Percentiles rank a stretch among this genome's conserved stretches.
Evolutionary conservation across 345 rosid species (phyloP).

Genomic region (Psidium guajava): DNA sequence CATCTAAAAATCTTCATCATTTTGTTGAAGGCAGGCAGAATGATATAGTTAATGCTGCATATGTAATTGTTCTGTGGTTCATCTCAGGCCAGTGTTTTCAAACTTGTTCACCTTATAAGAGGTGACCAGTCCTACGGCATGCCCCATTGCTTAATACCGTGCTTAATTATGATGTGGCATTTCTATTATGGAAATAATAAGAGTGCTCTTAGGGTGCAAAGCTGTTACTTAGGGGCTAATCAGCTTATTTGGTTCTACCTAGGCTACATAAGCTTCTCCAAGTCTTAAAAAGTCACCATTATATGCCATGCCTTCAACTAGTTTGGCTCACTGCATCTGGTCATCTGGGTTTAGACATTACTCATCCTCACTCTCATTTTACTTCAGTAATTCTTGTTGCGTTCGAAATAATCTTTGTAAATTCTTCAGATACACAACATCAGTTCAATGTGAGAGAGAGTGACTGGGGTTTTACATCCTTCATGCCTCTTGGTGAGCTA

Average conservation of each 20-base stretch:
- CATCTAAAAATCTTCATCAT: neutral
- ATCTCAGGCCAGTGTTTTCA: neutral
- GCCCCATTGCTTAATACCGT: neutral
- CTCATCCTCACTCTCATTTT: neutral
- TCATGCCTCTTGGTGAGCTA: constrained; percentile 87
- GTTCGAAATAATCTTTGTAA: neutral
- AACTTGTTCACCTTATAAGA: neutral
- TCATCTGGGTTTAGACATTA: neutral
- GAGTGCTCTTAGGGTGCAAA: neutral
- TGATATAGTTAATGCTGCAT: neutral
- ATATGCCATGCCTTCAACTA: neutral
- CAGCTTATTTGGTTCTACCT: neutral
- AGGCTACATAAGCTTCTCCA: neutral
- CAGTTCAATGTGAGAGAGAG: constrained; percentile 95
- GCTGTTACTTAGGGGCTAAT: neutral
- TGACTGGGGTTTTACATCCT: constrained; percentile 98
- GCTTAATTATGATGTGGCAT: neutral
- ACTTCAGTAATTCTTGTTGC: neutral
- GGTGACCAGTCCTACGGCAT: neutral
- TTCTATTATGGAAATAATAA: neutral
- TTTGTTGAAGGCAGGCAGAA: neutral
- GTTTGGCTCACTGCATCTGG: neutral
- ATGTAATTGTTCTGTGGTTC: neutral
- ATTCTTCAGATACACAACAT: constrained; percentile 76
- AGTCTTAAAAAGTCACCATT: neutral